Evolutionary conservation across 768 basidiomycete genomes (phyloP).

Genomic region (Asterophora lycoperdoides): DNA sequence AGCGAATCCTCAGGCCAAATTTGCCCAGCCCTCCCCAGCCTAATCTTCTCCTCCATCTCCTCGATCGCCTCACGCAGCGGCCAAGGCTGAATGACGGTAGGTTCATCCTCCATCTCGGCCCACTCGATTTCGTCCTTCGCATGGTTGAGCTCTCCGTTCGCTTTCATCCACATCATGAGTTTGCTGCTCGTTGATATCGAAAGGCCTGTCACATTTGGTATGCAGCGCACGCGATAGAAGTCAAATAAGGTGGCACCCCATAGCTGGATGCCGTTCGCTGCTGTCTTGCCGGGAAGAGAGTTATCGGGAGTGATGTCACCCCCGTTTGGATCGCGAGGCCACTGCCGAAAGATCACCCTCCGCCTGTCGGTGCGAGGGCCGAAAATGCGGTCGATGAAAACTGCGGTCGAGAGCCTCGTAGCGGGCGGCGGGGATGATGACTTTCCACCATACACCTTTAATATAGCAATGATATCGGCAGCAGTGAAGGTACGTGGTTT

Average conservation of each 20-base stretch:
- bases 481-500: slow-evolving; percentile 10
- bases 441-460: slow-evolving; percentile 3
- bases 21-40: slow-evolving; percentile 5
- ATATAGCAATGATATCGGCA: slow-evolving; percentile 12
- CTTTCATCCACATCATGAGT: slow-evolving; percentile 32
- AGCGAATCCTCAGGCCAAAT: background rate
- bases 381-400: background rate
- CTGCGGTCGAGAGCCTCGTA: background rate
- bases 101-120: slow-evolving; percentile 34
- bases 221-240: slow-evolving; percentile 30
- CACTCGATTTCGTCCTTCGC: slow-evolving; percentile 30
- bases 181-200: slow-evolving; percentile 32
- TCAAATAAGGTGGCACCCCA: slow-evolving; percentile 44
- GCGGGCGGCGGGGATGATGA: background rate
- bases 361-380: background rate
- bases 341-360: slow-evolving; percentile 10
- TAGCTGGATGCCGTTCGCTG: slow-evolving; percentile 26
- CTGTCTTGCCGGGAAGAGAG: slow-evolving; percentile 24
- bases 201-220: slow-evolving; percentile 15
- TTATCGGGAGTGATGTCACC: slow-evolving; percentile 8
- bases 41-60: slow-evolving; percentile 4
- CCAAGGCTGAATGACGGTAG: slow-evolving; percentile 25
- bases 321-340: slow-evolving; percentile 17
- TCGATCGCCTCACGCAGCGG: slow-evolving; percentile 3
- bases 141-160: slow-evolving; percentile 28